These are phyloP conservation scores for Coniella vitis DNA, from an alignment of 2,329 filamentous ascomycete genomes.

Conservation along the genomic window DNA sequence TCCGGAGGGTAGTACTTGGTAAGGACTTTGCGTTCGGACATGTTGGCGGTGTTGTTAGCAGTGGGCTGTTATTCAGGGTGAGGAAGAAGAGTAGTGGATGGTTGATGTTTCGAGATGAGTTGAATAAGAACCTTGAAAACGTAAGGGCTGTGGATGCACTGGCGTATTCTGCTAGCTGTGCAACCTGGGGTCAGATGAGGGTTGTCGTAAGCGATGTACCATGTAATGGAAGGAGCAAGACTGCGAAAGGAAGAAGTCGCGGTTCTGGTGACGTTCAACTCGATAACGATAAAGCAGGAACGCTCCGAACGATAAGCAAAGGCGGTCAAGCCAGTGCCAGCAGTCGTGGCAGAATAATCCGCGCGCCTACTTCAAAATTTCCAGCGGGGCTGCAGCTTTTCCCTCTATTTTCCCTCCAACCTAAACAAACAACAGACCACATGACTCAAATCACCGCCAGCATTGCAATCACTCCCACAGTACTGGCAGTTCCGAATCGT, in stretches of 20 bases:
- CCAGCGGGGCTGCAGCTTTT: background rate
- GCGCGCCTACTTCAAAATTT: constrained; percentile 3
- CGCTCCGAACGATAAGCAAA: constrained; percentile 4
- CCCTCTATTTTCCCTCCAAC: constrained; percentile 16
- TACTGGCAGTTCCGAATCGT: constrained; percentile 48
- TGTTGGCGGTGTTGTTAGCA: constrained; percentile 26
- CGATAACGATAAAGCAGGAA: background rate
- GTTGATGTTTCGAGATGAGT: no score
- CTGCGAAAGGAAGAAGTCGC: background rate
- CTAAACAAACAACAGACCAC: constrained; percentile 24
- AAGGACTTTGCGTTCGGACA: constrained; percentile 84
- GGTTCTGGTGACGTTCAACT: background rate
- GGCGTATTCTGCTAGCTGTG: no score
- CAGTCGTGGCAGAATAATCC: background rate
- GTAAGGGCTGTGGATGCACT: no score
- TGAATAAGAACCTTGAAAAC: no score
- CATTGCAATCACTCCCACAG: constrained; percentile 27
- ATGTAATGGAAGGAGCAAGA: no score
- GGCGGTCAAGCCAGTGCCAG: constrained; percentile 1
- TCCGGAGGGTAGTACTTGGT: constrained; percentile 64
- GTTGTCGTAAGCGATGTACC: no score
- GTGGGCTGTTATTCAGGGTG: background rate
- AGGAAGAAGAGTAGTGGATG: background rate
- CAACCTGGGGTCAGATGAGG: no score
- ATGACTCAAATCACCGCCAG: constrained; percentile 30